Conservation (phyloP, 2,329 filamentous ascomycete genomes). For the Penicillium nordicum region DNA sequence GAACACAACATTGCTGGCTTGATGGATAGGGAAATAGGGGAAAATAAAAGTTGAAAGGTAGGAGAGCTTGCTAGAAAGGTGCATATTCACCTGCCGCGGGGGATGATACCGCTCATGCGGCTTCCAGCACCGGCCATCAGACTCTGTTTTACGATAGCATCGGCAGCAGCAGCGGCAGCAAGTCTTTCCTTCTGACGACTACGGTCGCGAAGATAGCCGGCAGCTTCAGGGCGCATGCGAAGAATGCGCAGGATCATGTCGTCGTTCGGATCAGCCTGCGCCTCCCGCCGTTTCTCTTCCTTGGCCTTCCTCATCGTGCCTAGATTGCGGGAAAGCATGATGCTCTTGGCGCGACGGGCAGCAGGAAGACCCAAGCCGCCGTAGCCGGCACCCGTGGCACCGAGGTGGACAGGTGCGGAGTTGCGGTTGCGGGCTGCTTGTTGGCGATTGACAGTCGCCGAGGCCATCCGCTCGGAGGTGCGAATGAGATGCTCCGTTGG, state of each 20-base stretch:
- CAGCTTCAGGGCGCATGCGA: slow-evolving; percentile 89
- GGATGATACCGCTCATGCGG: slow-evolving; percentile 49
- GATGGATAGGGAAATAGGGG: neutral
- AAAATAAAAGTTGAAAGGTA: neutral
- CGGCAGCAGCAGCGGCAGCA: slow-evolving; percentile 83
- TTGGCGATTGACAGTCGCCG: slow-evolving; percentile 75
- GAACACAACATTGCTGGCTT: neutral
- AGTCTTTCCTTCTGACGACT: slow-evolving; percentile 92
- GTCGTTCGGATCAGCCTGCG: slow-evolving; percentile 92
- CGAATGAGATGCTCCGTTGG: slow-evolving; percentile 85
- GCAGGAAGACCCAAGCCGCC: slow-evolving; percentile 49
- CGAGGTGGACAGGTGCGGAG: slow-evolving; percentile 62
- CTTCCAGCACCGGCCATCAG: slow-evolving; percentile 59
- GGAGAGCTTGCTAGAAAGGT: slow-evolving; percentile 4
- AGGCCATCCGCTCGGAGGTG: slow-evolving; percentile 94
- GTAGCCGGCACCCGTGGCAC: slow-evolving; percentile 41
- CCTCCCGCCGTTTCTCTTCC: slow-evolving; percentile 91
- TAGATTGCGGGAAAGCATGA: slow-evolving; percentile 91
- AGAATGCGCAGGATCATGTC: slow-evolving; percentile 97
- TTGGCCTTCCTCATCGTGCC: slow-evolving; percentile 96
- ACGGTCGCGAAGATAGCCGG: slow-evolving; percentile 80
- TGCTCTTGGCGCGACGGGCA: slow-evolving; percentile 59
- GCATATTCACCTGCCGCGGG: slow-evolving; percentile 25
- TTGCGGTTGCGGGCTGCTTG: slow-evolving; percentile 65
- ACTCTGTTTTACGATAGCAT: slow-evolving; percentile 92